Conservation (phyloP, 164 flowering plant species). For the Stephania cephalantha region DNA sequence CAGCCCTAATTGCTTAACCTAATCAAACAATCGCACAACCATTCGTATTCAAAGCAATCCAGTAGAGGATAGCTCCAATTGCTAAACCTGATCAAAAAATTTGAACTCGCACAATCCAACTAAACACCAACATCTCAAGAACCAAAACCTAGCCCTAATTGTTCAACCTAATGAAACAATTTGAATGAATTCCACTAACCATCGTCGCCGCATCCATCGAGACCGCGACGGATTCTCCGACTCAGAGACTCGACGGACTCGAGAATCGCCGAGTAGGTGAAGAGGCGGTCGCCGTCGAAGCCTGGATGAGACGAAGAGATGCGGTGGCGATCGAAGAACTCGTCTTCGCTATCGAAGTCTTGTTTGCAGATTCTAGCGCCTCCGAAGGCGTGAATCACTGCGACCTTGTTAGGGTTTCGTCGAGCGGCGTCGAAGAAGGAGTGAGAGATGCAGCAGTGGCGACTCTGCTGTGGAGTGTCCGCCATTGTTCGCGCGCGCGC, state of each 20-base stretch:
- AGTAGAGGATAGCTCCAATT: not conserved
- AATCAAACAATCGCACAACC: not conserved
- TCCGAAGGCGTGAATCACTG: conserved; percentile 59
- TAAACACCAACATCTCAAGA: too few species aligned
- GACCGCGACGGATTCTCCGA: conserved; percentile 46
- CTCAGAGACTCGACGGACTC: conserved; percentile 48
- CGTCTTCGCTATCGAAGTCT: conserved; percentile 5
- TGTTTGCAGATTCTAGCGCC: conserved; percentile 29
- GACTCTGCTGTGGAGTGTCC: conserved; percentile 6
- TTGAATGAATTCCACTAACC: conserved; percentile 18
- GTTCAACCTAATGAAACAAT: not conserved
- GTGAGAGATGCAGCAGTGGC: conserved; percentile 68
- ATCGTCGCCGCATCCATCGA: conserved; percentile 53
- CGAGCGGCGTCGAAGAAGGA: conserved; percentile 46
- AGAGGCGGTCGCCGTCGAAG: conserved; percentile 51
- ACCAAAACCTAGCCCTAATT: not conserved
- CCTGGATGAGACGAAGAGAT: conserved; percentile 23
- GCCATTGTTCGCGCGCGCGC: conserved; percentile 2
- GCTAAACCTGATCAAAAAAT: not conserved
- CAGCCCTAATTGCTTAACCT: not conserved
- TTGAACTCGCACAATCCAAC: not conserved
- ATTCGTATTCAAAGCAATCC: too few species aligned
- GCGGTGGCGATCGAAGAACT: conserved; percentile 12
- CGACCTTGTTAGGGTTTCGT: conserved; percentile 43
- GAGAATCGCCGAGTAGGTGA: conserved; percentile 54